Evolutionary conservation across 2,329 filamentous ascomycete species (phyloP), one percentile per base, ranked within the genome.

Genomic region (Orbilia javanica): DNA sequence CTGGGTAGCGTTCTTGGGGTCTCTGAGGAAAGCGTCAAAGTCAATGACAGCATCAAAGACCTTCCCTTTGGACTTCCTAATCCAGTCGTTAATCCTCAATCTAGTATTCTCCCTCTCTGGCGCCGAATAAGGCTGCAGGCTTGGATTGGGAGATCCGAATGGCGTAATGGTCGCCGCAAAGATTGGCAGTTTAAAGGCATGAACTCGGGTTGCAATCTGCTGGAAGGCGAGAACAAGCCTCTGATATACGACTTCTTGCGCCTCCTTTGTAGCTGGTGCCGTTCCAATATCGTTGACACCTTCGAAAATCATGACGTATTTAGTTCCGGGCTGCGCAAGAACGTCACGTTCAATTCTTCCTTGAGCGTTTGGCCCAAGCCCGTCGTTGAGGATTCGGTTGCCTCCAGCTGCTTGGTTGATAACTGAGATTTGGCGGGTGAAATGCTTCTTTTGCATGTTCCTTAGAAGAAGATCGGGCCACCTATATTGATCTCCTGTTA

Each of bases 241-340:
- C 65, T 87, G 86, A 13, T 86, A 88, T 8, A 90, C 84, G 2
- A 83, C 81, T 2, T 80, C 79, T 80, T 90, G 89, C 0, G 85
- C 83, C 0, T 81, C 83, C 0, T 82, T 62, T 22, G 87, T 87
- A 0, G 86, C 81, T 1, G 84, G 83, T 0, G 86, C 87, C 1
- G 83, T 84, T 2, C 90, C 90, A 70, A 92, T 91, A 81, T 92
- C 90, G 81, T 92, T 91, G 29, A 92, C 89, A 20, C 90, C 90
- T 82, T 91, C 89, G 82, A 91, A 92, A 42, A 92, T 86, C 84
- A 92, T 86, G 22, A 88, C 88, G 81, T 90, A 91, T 80, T 85
- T 85, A 1, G 89, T 87, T 3, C 88, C 88, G 0, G 87, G 85
- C 34, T 89, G 87, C 0, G 87, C 83, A 1, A 92, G 85, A 1